A percentile compares a stretch with the other conserved stretches of the same genome.
These are phyloP conservation scores for Cyamopsis tetragonoloba DNA, from an alignment of 306 rosid genomes.

Conservation along the genomic window DNA sequence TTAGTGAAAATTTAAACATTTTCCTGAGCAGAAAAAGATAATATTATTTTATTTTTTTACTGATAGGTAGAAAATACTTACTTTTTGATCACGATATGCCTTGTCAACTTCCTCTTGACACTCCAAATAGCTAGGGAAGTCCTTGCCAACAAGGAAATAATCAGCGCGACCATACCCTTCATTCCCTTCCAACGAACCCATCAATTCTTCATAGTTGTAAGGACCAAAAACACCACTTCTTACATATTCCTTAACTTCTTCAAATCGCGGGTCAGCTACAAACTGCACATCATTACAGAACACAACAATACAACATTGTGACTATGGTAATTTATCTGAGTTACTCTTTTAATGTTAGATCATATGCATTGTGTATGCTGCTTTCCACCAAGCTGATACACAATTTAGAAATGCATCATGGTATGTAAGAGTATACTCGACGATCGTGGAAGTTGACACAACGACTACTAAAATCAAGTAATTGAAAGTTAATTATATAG, in stretches of 20 bases:
- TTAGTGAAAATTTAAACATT: too few species aligned
- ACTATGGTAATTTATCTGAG: background rate
- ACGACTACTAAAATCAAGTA: too few species aligned
- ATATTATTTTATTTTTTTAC: too few species aligned
- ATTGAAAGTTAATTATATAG: too few species aligned
- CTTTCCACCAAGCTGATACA: background rate
- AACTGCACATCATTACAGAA: conserved; percentile 46
- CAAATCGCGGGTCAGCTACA: conserved; percentile 79
- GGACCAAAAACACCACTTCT: conserved; percentile 85
- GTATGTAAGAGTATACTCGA: too few species aligned
- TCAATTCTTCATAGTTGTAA: conserved; percentile 58
- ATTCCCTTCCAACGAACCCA: conserved; percentile 88
- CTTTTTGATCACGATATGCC: conserved; percentile 73
- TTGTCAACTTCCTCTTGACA: conserved; percentile 85
- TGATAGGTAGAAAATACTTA: too few species aligned
- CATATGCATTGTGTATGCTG: background rate
- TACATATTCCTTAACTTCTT: conserved; percentile 75
- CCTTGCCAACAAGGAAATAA: conserved; percentile 93
- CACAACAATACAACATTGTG: background rate
- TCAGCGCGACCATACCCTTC: conserved; percentile 92
- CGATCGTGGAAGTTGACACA: too few species aligned
- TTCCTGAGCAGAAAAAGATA: background rate
- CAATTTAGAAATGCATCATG: background rate
- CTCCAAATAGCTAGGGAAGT: conserved; percentile 88
- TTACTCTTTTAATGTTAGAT: background rate